Evolutionary conservation across 768 basidiomycete species (phyloP).

Genomic region (Agaricus bisporus): DNA sequence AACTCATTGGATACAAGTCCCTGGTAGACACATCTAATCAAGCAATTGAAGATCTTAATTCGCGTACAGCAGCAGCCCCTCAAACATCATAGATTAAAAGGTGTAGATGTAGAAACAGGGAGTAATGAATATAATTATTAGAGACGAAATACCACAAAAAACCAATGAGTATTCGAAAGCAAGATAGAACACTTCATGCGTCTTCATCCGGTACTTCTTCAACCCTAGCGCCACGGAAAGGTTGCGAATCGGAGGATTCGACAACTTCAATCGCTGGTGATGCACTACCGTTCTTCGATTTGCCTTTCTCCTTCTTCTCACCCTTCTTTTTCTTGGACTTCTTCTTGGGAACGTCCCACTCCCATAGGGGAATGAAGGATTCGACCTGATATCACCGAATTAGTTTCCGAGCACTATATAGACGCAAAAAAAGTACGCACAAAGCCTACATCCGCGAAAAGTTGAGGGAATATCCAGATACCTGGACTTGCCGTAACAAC

Average conservation of each 20-base stretch:
- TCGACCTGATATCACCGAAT: constrained; percentile 61
- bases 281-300: constrained; percentile 32
- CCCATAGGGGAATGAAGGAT: constrained; percentile 95
- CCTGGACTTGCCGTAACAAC: constrained; percentile 80
- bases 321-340: constrained; percentile 61
- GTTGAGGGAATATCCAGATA: constrained; percentile 98
- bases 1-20: constrained; percentile 27
- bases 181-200: constrained; percentile 13
- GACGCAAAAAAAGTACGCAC: constrained; percentile 45
- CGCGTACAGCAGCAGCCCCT: constrained; percentile 6
- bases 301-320: constrained; percentile 45
- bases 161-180: background rate
- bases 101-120: constrained; percentile 4
- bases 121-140: constrained; percentile 5
- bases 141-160: constrained; percentile 11
- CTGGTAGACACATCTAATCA: constrained; percentile 7
- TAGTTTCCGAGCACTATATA: background rate
- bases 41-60: constrained; percentile 9
- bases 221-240: constrained; percentile 35
- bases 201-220: constrained; percentile 45
- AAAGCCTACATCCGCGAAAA: constrained; percentile 98
- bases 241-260: constrained; percentile 35
- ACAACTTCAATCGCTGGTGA: constrained; percentile 40
- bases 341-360: constrained; percentile 88
- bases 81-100: constrained; percentile 7